Base-by-base conservation (phyloP, 768 basidiomycete species). In the Trametes punicea region DNA sequence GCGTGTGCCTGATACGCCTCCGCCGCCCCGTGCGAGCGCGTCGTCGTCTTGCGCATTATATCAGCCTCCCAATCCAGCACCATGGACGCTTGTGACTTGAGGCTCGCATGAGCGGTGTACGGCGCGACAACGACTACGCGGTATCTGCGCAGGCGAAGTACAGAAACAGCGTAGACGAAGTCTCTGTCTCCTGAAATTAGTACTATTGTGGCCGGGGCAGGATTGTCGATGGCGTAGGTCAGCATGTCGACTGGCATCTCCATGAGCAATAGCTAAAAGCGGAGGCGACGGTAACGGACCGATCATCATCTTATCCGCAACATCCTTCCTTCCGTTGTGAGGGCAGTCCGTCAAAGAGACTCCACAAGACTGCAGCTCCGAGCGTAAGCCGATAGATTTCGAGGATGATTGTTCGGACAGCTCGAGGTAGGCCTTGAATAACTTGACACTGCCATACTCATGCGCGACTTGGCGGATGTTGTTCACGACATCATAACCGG, bases 161-260 rank as follows among this genome's bases (percentile, higher is more conserved):
- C 61, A 15, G 63, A 61, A 1, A 85, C 69, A n/a, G 81, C 81
- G 64, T 86, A 88, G 4, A 81, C 79, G 62, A 86, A 81, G 67
- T 88, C 86, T 36, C 84, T 76, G 69, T 89, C 85, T 15, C 81
- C 83, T 0, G 85, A 78, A 62, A 89, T 83, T 38, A 89, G 72
- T 36, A 87, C 68, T 59, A 87, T 70, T 13, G 84, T 85, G 30
- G 77, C 66, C 52, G 79, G 77, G 2, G 77, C 57, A 3, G 75
- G 71, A 59, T 81, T 77, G 71, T 88, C 86, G 63, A 84, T 78
- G 13, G 82, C 85, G 65, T 81, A 81, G 4, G 80, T 74, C 42
- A 88, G 69, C 76, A 88, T 82, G 64, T 88, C 87, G 39, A 84
- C 87, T 87, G 65, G 9, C 5, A 6, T 6, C 9, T 23, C 18